Evolutionary conservation across 2,329 filamentous ascomycete species (phyloP).

Genomic region (Xylaria arbuscula): DNA sequence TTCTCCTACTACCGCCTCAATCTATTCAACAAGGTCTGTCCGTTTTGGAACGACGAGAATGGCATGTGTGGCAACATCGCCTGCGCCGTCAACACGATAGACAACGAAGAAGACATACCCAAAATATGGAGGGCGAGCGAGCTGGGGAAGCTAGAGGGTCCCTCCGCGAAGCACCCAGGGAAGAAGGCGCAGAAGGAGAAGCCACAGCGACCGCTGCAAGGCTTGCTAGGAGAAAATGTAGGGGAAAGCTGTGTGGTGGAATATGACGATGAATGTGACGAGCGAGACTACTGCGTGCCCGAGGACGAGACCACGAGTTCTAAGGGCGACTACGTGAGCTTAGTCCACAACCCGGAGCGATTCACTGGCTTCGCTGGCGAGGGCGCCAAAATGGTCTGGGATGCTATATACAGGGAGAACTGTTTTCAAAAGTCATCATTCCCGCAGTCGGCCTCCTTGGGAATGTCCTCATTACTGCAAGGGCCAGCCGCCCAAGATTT

Average conservation of each 20-base stretch:
- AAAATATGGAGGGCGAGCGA: slow-evolving; percentile 91
- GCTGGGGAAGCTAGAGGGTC: slow-evolving; percentile 90
- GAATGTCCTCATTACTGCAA: slow-evolving; percentile 55
- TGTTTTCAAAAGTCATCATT: slow-evolving; percentile 83
- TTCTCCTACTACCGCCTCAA: slow-evolving; percentile 98
- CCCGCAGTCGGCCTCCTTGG: slow-evolving; percentile 67
- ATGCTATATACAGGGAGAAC: slow-evolving; percentile 96
- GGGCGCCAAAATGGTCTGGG: slow-evolving; percentile 91
- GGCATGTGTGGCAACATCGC: slow-evolving; percentile 97
- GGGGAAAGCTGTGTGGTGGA: slow-evolving; percentile 97
- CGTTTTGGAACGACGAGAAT: slow-evolving; percentile 94
- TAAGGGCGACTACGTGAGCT: slow-evolving; percentile 96
- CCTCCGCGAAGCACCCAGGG: slow-evolving; percentile 88
- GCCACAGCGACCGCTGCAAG: slow-evolving; percentile 79
- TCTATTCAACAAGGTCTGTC: slow-evolving; percentile 92
- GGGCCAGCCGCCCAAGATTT: slow-evolving; percentile 70
- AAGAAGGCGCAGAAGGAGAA: slow-evolving; percentile 77
- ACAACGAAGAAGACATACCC: slow-evolving; percentile 95
- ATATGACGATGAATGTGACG: slow-evolving; percentile 96
- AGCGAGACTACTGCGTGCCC: slow-evolving; percentile 94
- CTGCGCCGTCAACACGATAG: slow-evolving; percentile 93
- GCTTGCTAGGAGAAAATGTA: slow-evolving; percentile 84
- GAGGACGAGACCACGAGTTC: slow-evolving; percentile 88
- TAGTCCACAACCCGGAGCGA: slow-evolving; percentile 91
- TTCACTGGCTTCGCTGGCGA: slow-evolving; percentile 94